Evolutionary conservation across 345 rosid species (phyloP).

Genomic region (Cochlearia excelsa): DNA sequence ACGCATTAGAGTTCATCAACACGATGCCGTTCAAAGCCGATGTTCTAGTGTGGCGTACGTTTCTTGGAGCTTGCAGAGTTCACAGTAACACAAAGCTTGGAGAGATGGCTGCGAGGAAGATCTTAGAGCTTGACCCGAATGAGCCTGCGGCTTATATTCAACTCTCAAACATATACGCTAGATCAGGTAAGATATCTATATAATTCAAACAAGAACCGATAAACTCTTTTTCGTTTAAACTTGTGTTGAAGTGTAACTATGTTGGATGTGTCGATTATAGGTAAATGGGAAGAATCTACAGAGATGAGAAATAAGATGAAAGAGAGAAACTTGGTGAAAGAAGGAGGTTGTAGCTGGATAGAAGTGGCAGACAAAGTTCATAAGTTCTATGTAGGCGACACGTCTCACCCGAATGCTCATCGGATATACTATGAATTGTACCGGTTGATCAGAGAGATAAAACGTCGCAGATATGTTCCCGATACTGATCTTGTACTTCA

Average conservation of each 20-base stretch:
- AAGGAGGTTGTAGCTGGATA: constrained; percentile 83
- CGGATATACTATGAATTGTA: constrained; percentile 51
- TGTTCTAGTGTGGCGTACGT: constrained; percentile 63
- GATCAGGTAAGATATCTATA: constrained; percentile 30
- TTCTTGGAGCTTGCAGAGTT: constrained; percentile 69
- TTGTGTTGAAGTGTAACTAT: background rate
- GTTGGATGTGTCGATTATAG: constrained; percentile 13
- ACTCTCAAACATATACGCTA: constrained; percentile 67
- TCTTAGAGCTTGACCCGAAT: constrained; percentile 55
- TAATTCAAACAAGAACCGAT: background rate
- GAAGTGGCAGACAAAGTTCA: constrained; percentile 59
- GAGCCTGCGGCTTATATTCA: constrained; percentile 70
- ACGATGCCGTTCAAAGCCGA: constrained; percentile 54
- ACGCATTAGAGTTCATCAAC: constrained; percentile 57
- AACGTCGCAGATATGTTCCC: constrained; percentile 61
- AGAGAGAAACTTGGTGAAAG: constrained; percentile 53
- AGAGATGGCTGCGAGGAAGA: constrained; percentile 54
- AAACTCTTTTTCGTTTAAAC: background rate
- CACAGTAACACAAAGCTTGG: constrained; percentile 57
- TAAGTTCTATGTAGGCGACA: constrained; percentile 69
- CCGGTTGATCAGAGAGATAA: constrained; percentile 43
- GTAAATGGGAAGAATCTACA: constrained; percentile 58
- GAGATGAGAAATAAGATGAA: constrained; percentile 62
- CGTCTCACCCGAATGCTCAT: constrained; percentile 50
- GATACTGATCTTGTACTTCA: constrained; percentile 68